Evolutionary conservation across 2,329 filamentous ascomycete genomes (phyloP), one percentile per base, ranked within the genome.

Genomic region (Colletotrichum tanaceti): DNA sequence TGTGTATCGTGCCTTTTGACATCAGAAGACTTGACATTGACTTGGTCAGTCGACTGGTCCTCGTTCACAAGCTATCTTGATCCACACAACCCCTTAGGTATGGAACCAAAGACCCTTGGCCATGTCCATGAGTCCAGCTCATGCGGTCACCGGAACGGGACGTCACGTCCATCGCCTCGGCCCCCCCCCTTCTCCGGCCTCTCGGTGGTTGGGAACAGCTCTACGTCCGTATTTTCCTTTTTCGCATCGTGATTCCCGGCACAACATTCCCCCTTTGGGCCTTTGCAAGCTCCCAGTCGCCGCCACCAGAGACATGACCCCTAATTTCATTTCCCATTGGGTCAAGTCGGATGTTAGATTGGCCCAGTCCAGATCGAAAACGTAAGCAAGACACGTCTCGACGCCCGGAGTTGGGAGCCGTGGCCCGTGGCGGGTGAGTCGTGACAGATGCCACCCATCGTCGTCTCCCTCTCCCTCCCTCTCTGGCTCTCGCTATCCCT

Each of bases 321-420:
- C 53, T 47, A 41, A 22, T 58, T 46, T 35, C 43, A 4, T 38
- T 14, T 22, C 54, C 44, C 43, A 52, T 68, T 55, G 55, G 49
- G 2, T 38, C 28, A 3, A 9, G 39, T 43, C 18, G 38, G 35
- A 11, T 11, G 20, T 43, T 22, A 24, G 38, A 50, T 57, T 22
- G n/a, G 11, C 64, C 44, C 44, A 18, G 7, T 32, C 50, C 22
- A 20, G 32, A 35, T 11, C 60, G 50, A 44, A 64, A 58, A 47
- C 41, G 6, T 47, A 35, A 58, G 65, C 54, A 35, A 63, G 65
- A 68, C 65, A 68, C 16, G 49, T 68, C 11, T 65, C 54, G 24
- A 58, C 54, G 61, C 65, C 47, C 53, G 24, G 24, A 4, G 24
- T 4, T 61, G 44, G n/a, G 39, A 7, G 46, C 35, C 18, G 9